Conservation (phyloP, 2,329 filamentous ascomycete genomes). For the Aspergillus caelatus region DNA sequence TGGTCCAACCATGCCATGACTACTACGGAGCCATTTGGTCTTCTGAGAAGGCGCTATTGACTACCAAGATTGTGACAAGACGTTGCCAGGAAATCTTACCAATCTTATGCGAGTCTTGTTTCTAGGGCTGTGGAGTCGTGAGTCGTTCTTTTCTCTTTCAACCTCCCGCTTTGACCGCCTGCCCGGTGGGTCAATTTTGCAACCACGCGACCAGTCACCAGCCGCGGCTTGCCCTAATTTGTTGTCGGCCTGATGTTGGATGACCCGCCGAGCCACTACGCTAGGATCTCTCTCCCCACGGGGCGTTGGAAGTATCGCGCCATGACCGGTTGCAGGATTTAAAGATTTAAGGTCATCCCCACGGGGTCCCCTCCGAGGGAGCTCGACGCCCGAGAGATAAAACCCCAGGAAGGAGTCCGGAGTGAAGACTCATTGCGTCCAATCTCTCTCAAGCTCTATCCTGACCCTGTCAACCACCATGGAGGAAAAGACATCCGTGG, state of each 20-base stretch:
- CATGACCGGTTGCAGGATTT: not conserved
- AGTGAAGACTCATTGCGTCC: not conserved
- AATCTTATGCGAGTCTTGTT: not conserved
- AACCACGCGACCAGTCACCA: not conserved
- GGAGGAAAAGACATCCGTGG: conserved; percentile 13
- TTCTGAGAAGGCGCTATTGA: too few relatives aligned
- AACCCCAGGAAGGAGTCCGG: not conserved
- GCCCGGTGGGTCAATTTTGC: not conserved
- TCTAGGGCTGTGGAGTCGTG: not conserved
- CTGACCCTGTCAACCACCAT: conserved; percentile 4
- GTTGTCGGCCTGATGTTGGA: not conserved
- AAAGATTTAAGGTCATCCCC: not conserved
- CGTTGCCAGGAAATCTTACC: not conserved
- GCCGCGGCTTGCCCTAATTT: not conserved
- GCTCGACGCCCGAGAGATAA: not conserved
- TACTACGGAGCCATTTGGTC: not conserved
- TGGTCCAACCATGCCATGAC: not conserved
- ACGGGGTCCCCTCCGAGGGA: not conserved
- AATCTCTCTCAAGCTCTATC: not conserved
- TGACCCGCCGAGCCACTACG: not conserved
- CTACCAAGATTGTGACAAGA: not conserved
- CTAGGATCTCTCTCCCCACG: not conserved
- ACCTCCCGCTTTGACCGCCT: not conserved
- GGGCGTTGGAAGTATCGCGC: not conserved
- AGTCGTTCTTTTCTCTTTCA: not conserved